These are phyloP conservation scores for Chaetomium cochliodes DNA, from an alignment of 495 filamentous ascomycete species.

Conservation along the genomic window DNA sequence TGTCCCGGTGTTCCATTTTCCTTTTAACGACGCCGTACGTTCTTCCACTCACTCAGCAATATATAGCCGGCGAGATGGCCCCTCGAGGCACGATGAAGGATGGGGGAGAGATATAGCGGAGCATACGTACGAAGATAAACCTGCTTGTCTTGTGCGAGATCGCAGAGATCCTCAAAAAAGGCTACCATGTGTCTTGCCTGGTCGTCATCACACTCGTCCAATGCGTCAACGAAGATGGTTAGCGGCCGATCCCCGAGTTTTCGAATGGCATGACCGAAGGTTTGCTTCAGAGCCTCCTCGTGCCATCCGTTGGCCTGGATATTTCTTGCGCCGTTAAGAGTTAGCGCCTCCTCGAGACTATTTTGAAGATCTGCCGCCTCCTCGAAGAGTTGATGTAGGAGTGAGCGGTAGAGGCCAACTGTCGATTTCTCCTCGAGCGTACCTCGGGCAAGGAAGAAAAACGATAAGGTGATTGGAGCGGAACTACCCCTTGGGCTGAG, in stretches of 20 bases:
- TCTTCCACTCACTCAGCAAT: too few species aligned
- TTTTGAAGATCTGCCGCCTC: constrained; percentile 7
- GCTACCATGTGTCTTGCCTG: constrained; percentile 37
- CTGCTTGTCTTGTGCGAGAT: not conserved
- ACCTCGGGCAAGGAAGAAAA: constrained; percentile 56
- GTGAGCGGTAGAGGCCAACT: constrained; percentile 50
- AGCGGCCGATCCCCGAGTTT: constrained; percentile 17
- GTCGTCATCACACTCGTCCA: constrained; percentile 41
- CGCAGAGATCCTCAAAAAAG: constrained; percentile 36
- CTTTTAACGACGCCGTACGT: too few species aligned
- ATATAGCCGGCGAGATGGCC: too few species aligned
- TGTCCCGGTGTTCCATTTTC: too few species aligned
- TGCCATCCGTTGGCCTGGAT: constrained; percentile 21
- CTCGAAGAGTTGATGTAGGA: constrained; percentile 35
- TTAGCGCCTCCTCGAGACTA: constrained; percentile 20
- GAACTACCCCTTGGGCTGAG: not conserved
- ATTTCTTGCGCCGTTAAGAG: constrained; percentile 15
- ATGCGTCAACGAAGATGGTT: constrained; percentile 41
- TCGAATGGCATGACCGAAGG: constrained; percentile 6
- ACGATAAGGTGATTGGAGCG: constrained; percentile 37
- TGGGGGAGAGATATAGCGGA: too few species aligned
- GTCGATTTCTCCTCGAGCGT: constrained; percentile 46
- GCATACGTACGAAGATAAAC: not conserved
- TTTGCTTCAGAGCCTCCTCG: constrained; percentile 21
- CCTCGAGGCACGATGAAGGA: too few species aligned